These are phyloP conservation scores for Wickerhamiella hasegawae DNA, from an alignment of 805 yeast species.

Conservation along the genomic window DNA sequence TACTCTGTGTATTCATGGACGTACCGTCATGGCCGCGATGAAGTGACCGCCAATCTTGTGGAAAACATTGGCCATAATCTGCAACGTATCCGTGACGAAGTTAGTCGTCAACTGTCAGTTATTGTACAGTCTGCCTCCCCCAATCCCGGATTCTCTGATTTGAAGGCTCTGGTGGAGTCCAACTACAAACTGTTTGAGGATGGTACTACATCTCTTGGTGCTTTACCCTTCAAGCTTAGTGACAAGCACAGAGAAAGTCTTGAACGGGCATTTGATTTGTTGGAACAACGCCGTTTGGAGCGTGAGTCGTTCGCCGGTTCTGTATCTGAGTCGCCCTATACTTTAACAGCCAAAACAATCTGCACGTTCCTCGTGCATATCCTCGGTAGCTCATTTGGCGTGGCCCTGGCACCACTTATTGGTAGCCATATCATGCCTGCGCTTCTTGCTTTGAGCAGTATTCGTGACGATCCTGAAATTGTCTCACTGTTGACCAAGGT, in stretches of 20 bases:
- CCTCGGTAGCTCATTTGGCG: background rate
- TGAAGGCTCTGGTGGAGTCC: background rate
- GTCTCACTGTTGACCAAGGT: constrained; percentile 29
- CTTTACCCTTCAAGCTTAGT: background rate
- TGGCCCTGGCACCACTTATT: background rate
- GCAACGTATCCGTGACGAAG: constrained; percentile 50
- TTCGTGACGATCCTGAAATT: constrained; percentile 65
- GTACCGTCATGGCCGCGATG: constrained; percentile 31
- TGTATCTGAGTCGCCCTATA: constrained; percentile 29
- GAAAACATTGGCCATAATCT: constrained; percentile 44
- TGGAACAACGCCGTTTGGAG: background rate
- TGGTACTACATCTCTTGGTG: too few relatives aligned
- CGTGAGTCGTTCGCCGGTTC: background rate
- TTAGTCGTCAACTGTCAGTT: constrained; percentile 44
- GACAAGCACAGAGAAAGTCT: background rate
- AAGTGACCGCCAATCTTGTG: constrained; percentile 30
- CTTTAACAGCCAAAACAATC: constrained; percentile 48
- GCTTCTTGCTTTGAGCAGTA: constrained; percentile 41
- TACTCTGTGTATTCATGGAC: constrained; percentile 39
- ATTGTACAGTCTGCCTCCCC: constrained; percentile 28
- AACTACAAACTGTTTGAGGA: background rate
- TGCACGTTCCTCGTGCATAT: constrained; percentile 33
- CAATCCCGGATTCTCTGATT: constrained; percentile 8
- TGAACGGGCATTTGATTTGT: background rate
- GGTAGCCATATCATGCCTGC: constrained; percentile 46